Base-by-base conservation (phyloP, 495 filamentous ascomycete species). In the Xeromyces bisporus region DNA sequence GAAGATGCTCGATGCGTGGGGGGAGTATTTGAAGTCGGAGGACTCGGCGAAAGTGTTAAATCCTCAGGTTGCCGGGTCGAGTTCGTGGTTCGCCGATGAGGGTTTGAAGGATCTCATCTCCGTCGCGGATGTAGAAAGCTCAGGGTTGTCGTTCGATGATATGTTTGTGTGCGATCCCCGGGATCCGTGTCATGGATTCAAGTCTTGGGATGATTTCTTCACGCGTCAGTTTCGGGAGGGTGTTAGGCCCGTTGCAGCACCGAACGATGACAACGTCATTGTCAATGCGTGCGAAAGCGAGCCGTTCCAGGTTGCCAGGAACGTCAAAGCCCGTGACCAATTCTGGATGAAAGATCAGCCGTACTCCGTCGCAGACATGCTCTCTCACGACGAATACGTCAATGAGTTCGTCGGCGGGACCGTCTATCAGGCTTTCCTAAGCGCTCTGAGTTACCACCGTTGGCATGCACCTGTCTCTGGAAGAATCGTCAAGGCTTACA, bases 261-360 rank as follows among this genome's bases (percentile, higher is more conserved):
- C 67, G 0, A 48, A 32, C 14, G 30, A 37, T 18, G 14, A 29
- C 14, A 12, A 38, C 7, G 51, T 74, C 18, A 60, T 77, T 18
- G 54, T 48, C 26, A 74, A 72, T 44, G 67, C 64, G 0, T 81
- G 77, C 51, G 79, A 83, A 42, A 73, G 67, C 3, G 63, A 59
- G 17, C 67, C 45, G 2, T 53, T 40, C 29, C 37, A 43, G 18
- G 14, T 48, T 1, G 44, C 44, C 0, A 35, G 39, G 1, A 23
- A 48, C 12, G 48, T 55, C 2, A 41, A 46, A 42, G 32, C 40
- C 40, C 13, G 50, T 38, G 37, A 62, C 12, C 43, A 26, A 6
- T 83, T 83, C 58, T 82, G 75, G 75, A 53, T 73, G 34, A 84
- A 83, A 40, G 56, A 54, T 23, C 73, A 80, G 45, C 74, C 69